Percentiles rank a stretch among this genome's conserved stretches.
phyloP scores from a whole-genome alignment of 2,329 filamentous ascomycete genomes.

The Trichoderma semiorbis region DNA sequence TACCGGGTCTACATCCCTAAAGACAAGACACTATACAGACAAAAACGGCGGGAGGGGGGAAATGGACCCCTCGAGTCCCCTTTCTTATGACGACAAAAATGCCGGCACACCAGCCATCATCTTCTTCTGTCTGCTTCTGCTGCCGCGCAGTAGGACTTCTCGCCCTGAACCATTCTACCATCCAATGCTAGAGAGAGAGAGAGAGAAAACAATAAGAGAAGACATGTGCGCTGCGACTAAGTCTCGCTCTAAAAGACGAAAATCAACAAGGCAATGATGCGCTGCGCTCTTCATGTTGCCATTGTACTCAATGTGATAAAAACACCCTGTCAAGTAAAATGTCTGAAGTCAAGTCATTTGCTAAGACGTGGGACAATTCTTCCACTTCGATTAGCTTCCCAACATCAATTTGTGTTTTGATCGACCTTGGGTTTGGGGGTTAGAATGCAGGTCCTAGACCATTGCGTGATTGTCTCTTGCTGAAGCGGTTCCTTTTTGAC shows the following conservation, averaged over 20 bases:
- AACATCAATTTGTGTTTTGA: not conserved
- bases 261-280: not conserved
- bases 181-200: conserved; percentile 17
- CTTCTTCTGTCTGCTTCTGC: not conserved
- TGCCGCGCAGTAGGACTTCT: conserved; percentile 12
- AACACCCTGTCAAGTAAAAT: conserved; percentile 3
- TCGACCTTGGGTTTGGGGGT: not conserved
- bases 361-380: not conserved
- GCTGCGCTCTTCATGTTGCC: conserved; percentile 13
- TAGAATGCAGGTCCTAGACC: conserved; percentile 41
- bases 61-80: not conserved
- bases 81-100: conserved; percentile 3
- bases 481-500: conserved; percentile 66
- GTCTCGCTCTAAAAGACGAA: conserved; percentile 11
- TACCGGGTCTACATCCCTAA: not conserved
- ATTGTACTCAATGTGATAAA: conserved; percentile 5
- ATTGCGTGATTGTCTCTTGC: conserved; percentile 89
- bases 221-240: conserved; percentile 13
- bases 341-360: not conserved
- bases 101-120: conserved; percentile 10
- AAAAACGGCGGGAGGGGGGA: not conserved
- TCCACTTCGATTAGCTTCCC: not conserved
- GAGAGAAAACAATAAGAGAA: conserved; percentile 14
- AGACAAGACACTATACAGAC: not conserved
- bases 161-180: conserved; percentile 12